phyloP scores from a whole-genome alignment of 106 monocot genomes.

The Allium sativum region DNA sequence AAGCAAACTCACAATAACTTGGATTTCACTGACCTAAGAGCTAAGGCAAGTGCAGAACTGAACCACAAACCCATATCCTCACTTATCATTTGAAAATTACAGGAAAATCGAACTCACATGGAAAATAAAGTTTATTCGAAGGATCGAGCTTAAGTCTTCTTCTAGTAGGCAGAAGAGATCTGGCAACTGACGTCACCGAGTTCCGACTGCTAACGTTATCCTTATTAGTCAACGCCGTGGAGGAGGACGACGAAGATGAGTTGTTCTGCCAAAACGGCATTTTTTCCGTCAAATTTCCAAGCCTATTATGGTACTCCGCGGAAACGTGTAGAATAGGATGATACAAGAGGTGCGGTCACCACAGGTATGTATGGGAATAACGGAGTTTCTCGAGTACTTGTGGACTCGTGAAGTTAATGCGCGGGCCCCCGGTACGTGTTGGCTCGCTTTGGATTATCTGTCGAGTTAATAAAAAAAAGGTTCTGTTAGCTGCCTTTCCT shows the following conservation, averaged over 20 bases:
- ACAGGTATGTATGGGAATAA: not conserved
- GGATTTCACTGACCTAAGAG: too few species aligned
- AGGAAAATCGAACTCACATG: slow-evolving; percentile 37
- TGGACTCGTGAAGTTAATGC: too few species aligned
- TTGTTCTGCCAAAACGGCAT: slow-evolving; percentile 13
- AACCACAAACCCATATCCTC: not conserved
- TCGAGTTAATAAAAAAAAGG: too few species aligned
- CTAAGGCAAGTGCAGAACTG: too few species aligned
- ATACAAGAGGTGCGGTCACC: not conserved
- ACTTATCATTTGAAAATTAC: not conserved
- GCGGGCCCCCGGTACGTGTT: too few species aligned
- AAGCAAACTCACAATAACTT: too few species aligned
- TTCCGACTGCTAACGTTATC: not conserved
- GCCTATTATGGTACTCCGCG: slow-evolving; percentile 1
- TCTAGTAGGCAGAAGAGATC: slow-evolving; percentile 58
- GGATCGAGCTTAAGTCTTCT: slow-evolving; percentile 81
- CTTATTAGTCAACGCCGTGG: not conserved
- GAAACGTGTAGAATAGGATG: not conserved
- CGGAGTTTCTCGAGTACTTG: too few species aligned
- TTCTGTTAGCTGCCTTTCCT: too few species aligned
- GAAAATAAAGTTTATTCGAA: slow-evolving; percentile 79
- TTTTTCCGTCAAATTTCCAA: not conserved
- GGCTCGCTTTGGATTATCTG: too few species aligned
- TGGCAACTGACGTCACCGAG: slow-evolving; percentile 56
- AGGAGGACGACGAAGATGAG: not conserved